These are phyloP conservation scores for Tolypocladium endophyticum DNA, from an alignment of 2,329 filamentous ascomycete species.

Conservation along the genomic window DNA sequence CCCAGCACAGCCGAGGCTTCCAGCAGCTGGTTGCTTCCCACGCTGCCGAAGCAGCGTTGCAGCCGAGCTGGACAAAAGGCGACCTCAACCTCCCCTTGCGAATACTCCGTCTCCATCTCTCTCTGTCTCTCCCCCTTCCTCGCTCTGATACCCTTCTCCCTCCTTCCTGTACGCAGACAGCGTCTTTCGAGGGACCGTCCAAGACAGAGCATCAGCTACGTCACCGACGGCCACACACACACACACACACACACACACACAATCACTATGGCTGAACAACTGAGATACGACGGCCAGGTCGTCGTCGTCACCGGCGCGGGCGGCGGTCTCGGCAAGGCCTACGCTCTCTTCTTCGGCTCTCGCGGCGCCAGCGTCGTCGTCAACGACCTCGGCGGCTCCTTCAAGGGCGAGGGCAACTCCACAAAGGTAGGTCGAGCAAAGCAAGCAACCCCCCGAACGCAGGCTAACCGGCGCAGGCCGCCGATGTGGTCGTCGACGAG, in stretches of 20 bases:
- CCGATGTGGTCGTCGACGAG: slow-evolving; percentile 73
- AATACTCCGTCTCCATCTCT: neutral
- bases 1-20: slow-evolving; percentile 6
- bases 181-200: slow-evolving; percentile 1
- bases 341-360: slow-evolving; percentile 82
- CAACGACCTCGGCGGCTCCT: slow-evolving; percentile 87
- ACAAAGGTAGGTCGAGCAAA: slow-evolving; percentile 57
- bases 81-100: neutral
- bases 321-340: slow-evolving; percentile 70
- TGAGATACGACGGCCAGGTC: slow-evolving; percentile 77
- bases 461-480: slow-evolving; percentile 42
- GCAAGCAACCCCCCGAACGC: neutral
- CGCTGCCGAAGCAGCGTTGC: neutral
- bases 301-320: slow-evolving; percentile 76
- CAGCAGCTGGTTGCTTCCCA: neutral
- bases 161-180: neutral
- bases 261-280: slow-evolving; percentile 48
- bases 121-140: neutral
- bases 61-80: neutral
- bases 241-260: neutral
- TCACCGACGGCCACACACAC: slow-evolving; percentile 6
- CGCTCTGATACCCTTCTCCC: neutral
- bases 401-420: slow-evolving; percentile 84
- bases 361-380: slow-evolving; percentile 92
- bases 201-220: neutral